Base-by-base conservation (phyloP, 306 rosid genomes). In the Lathyrus tuberosus region DNA sequence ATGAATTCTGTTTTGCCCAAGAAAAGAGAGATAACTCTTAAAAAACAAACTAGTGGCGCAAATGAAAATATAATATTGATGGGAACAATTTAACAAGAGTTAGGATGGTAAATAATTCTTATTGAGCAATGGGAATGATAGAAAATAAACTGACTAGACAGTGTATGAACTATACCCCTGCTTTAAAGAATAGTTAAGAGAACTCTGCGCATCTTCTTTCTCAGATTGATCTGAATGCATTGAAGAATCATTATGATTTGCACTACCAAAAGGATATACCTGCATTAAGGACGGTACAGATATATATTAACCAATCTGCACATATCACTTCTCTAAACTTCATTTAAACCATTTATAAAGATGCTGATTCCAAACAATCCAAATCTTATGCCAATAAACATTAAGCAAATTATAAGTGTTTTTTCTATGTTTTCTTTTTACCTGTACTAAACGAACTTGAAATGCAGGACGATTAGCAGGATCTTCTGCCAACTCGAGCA, bases 181-280 rank as follows among this genome's bases (percentile, higher is more conserved):
- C 76, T 77, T 84, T 52, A 67, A 78, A 67, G 89, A 76, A 73
- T 65, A 70, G 80, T 78, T 87, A 72, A 76, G 80, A 75, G 95
- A 86, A 77, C 99, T 95, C 17, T 95, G 95, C 22, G 96, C 99
- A 75, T 91, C 99, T 82, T 91, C 99, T 79, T 77, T 91, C 86
- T 84, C 86, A 26, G 96, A 86, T 79, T 87, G 81, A 84, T 89
- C 92, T 46, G 82, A 87, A 80, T 80, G 83, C 28, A 67, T 77
- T 15, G 88, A 85, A 80, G 88, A 85, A 80, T 94, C 90, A 54
- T 40, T 64, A 65, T 44, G 41, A 78, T 81, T 81, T 60, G 85
- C 84, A 79, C 69, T 73, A 65, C 74, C 83, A 65, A 79, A 76
- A 37, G 95, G 95, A 83, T 86, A 72, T 46, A 95, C 99, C 99